Percentiles rank a stretch among this genome's conserved stretches.
These are phyloP conservation scores for Citrullus amarus DNA, from an alignment of 306 rosid genomes.

Conservation along the genomic window DNA sequence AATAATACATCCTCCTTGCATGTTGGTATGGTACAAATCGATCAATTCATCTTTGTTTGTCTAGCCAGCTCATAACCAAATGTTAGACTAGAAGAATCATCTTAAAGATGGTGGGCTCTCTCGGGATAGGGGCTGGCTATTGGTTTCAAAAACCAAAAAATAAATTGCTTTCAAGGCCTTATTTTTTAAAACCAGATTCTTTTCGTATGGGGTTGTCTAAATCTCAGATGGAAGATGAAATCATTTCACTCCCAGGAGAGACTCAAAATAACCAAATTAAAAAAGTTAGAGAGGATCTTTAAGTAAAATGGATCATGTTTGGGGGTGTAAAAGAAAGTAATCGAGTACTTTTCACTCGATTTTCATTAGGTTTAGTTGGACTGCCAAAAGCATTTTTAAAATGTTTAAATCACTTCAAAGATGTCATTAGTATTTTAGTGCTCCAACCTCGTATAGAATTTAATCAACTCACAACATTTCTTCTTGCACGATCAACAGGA, in stretches of 20 bases:
- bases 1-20: too few species aligned
- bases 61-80: too few species aligned
- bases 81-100: too few species aligned
- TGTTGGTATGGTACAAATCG: too few species aligned
- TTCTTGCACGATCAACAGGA: not conserved
- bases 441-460: not conserved
- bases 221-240: not conserved
- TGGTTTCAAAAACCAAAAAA: too few species aligned
- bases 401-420: not conserved
- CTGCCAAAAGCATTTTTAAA: too few species aligned
- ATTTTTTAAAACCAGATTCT: not conserved
- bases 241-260: not conserved
- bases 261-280: not conserved
- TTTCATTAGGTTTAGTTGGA: not conserved
- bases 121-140: too few species aligned
- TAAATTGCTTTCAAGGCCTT: not conserved
- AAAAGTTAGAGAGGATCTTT: not conserved
- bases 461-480: too few species aligned
- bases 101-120: too few species aligned
- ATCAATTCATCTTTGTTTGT: too few species aligned
- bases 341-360: not conserved
- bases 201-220: too few species aligned
- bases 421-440: not conserved
- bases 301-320: too few species aligned
- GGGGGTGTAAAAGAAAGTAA: not conserved